Evolutionary conservation across 345 rosid species (phyloP), one percentile per base, ranked within the genome.

Genomic region (Rubroshorea leprosula): DNA sequence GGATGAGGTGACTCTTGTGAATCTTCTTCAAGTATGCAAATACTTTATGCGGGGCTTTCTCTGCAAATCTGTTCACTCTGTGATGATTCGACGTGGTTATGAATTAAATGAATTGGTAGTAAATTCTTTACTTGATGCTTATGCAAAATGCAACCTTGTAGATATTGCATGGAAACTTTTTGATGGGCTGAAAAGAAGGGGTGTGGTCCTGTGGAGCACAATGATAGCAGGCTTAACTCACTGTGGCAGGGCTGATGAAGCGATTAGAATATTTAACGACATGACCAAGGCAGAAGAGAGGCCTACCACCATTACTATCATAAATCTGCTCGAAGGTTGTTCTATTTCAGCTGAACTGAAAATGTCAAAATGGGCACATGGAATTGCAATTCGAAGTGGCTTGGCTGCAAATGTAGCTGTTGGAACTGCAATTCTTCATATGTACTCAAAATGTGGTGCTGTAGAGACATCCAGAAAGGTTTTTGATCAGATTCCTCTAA

Each of bases 291-390:
- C 71, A 23, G 23, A 13, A n/a, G 81, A 60, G 68, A 67, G 58
- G 31, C 80, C 81, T 1, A 82, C 83, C 18, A 63, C 48, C 0
- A 48, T 86, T 12, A 82, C 86, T 1, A 47, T 80, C 25, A 38
- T 80, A 8, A 78, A 67, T 70, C 84, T 89, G 55, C 80, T 85
- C 14, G 76, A 77, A 44, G 94, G 84, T 17, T 83, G 94, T 56
- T 78, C 96, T 0, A 66, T 80, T 69, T 67, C 75, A 47, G 84
- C 89, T 5, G 81, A 78, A 45, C 61, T 89, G 58, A 69, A 67
- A 43, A 73, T 58, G 59, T 82, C 87, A n/a, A 83, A 75, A 56
- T 82, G 83, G 70, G 89, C 76, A 1, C 94, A 89, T 71, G 96
- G 84, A 51, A 49, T 83, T 29, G 84, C 87, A 31, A 35, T 89